Base-by-base conservation (phyloP, 805 yeast genomes). In the Metschnikowia peoriensis region DNA sequence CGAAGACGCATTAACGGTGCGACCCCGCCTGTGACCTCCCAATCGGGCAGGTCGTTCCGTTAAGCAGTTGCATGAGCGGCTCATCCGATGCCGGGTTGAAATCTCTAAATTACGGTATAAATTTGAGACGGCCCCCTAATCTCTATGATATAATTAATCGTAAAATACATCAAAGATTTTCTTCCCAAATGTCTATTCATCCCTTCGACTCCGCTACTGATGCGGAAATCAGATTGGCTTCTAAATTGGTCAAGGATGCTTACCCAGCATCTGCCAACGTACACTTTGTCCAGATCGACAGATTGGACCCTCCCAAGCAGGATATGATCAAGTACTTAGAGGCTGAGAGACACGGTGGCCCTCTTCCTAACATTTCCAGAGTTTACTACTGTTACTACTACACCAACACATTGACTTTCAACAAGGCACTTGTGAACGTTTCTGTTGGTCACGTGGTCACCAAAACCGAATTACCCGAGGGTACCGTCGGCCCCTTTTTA, bases 251-350 rank as follows among this genome's bases (percentile, higher is more conserved):
- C 69, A 85, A 84, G 70, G 86, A 81, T 64, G 64, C 79, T 49
- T 69, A 80, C 64, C 76, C 82, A 16, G 80, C 80, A 34, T 63
- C 71, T 15, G 81, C 77, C 46, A 71, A 75, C 58, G 81, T 85
- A 49, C 88, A 84, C 66, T 86, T 86, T 66, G 76, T 80, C 47
- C 88, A 82, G 66, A 70, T 84, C 54, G 92, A 86, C 65, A 78
- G 84, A 66, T 61, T 80, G 44, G 96, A 88, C 65, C 96, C 96
- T 35, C 92, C 96, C 55, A 88, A 88, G 78, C 73, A 79, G 60
- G 83, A 79, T 56, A 84, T 88, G 86, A 63, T 82, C 56, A 80
- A 77, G 61, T 88, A 77, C 69, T 73, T 88, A 57, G 85, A 83
- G 54, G 85, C 88, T 50, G 90, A 86, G 72, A 82, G 79, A 61